Conservation (phyloP, 2,329 filamentous ascomycete genomes). For the Cytospora chrysosperma region DNA sequence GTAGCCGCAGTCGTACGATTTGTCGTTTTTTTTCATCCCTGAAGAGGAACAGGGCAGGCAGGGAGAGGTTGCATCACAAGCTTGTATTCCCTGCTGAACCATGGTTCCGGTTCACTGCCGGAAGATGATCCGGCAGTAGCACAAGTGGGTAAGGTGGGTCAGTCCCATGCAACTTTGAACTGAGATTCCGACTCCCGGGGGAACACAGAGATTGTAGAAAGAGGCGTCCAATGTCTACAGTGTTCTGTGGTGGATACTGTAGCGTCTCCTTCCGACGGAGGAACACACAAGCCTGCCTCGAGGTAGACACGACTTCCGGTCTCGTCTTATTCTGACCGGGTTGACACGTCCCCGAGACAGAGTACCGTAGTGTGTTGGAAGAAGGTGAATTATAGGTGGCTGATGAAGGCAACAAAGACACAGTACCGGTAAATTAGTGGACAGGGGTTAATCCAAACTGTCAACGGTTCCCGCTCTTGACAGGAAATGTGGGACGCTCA, state of each 20-base stretch:
- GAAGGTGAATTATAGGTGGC: background rate
- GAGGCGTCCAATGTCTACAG: background rate
- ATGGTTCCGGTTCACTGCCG: constrained; percentile 11
- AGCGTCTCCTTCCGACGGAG: background rate
- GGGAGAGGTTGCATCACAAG: constrained; percentile 9
- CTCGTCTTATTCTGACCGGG: background rate
- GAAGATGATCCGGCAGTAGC: background rate
- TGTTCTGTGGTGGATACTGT: constrained; percentile 2
- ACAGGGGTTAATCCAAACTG: constrained; percentile 15
- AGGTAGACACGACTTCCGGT: background rate
- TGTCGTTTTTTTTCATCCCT: background rate
- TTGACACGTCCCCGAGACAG: background rate
- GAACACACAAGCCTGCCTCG: background rate
- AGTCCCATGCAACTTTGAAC: background rate
- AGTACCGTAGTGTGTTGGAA: too few species aligned
- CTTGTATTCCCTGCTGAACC: constrained; percentile 8
- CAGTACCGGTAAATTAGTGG: constrained; percentile 4
- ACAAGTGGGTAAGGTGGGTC: constrained; percentile 11
- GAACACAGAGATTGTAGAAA: background rate
- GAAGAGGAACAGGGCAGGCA: background rate
- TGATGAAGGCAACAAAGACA: background rate
- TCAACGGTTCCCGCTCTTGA: constrained; percentile 20
- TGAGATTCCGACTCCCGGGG: background rate
- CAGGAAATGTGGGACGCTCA: constrained; percentile 24
- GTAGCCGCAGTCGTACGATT: constrained; percentile 8